Conservation (phyloP, 352 stramenopile species). For the Pythium brachiatum region DNA sequence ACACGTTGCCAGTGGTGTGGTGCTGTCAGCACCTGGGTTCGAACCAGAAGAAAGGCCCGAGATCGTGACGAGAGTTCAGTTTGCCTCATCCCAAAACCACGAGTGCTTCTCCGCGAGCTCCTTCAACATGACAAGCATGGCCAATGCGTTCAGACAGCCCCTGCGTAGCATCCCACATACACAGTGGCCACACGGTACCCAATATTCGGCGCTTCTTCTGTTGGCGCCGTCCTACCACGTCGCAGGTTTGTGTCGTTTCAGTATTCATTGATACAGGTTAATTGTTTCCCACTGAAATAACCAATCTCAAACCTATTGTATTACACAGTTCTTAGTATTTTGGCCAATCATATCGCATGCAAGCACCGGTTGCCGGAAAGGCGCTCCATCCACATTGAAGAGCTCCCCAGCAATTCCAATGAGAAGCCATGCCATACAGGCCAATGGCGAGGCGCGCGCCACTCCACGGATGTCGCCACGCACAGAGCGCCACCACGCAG, state of each 20-base stretch:
- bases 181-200: not conserved
- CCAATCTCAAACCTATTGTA: not conserved
- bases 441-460: not conserved
- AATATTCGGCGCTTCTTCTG: slow-evolving; percentile 2
- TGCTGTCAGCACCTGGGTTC: not conserved
- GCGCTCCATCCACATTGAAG: not conserved
- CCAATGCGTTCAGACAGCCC: not conserved
- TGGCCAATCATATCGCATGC: not conserved
- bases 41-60: slow-evolving; percentile 2
- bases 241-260: slow-evolving; percentile 2
- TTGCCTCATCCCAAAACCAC: not conserved
- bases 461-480: not conserved
- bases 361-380: not conserved
- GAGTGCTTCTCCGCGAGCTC: not conserved
- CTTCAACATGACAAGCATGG: not conserved
- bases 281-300: not conserved
- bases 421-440: not conserved
- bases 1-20: not conserved
- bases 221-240: not conserved
- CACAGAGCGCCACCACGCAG: not conserved
- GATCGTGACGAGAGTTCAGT: not conserved
- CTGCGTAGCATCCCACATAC: not conserved
- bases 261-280: slow-evolving; percentile 4
- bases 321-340: not conserved
- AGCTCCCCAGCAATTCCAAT: not conserved